A percentile compares a stretch with the other conserved stretches of the same genome.
Evolutionary conservation across 192 early-diverging fungal genomes (phyloP).

Genomic region (Allomyces macrogynus): DNA sequence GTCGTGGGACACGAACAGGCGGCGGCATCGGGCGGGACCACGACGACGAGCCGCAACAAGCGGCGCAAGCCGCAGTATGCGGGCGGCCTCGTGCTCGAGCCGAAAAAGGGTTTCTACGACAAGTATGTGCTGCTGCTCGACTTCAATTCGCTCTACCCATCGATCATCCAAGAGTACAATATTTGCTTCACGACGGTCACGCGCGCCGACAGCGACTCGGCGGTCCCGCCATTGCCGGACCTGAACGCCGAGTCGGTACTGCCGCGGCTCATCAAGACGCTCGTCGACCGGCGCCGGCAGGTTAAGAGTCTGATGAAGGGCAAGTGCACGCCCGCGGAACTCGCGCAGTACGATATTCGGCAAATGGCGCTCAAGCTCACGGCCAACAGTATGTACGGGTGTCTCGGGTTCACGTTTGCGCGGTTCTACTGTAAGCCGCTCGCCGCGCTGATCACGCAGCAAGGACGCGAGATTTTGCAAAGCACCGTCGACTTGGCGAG

Average conservation of each 20-base stretch:
- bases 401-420: conserved; percentile 76
- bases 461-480: conserved; percentile 90
- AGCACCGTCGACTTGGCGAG: conserved; percentile 73
- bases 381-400: conserved; percentile 98
- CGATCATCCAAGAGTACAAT: conserved; percentile 99
- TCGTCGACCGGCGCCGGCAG: conserved; percentile 71
- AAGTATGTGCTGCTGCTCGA: conserved; percentile 84
- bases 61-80: conserved; percentile 77
- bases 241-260: conserved; percentile 24
- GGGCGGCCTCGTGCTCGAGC: conserved; percentile 92
- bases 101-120: conserved; percentile 93
- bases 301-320: conserved; percentile 84
- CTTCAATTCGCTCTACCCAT: conserved; percentile 98
- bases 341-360: conserved; percentile 65
- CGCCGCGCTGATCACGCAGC: conserved; percentile 90
- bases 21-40: not conserved
- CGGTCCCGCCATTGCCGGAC: not conserved
- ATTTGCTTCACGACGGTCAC: conserved; percentile 96
- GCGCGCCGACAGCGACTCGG: conserved; percentile 7
- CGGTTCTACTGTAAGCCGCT: conserved; percentile 91
- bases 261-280: conserved; percentile 61
- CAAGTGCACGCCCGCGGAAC: conserved; percentile 24
- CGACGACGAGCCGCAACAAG: conserved; percentile 5
- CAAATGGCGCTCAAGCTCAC: conserved; percentile 91
- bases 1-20: conserved; percentile 10